These are phyloP conservation scores for Saccharomyces jurei DNA, from an alignment of 805 yeast genomes.

Conservation along the genomic window DNA sequence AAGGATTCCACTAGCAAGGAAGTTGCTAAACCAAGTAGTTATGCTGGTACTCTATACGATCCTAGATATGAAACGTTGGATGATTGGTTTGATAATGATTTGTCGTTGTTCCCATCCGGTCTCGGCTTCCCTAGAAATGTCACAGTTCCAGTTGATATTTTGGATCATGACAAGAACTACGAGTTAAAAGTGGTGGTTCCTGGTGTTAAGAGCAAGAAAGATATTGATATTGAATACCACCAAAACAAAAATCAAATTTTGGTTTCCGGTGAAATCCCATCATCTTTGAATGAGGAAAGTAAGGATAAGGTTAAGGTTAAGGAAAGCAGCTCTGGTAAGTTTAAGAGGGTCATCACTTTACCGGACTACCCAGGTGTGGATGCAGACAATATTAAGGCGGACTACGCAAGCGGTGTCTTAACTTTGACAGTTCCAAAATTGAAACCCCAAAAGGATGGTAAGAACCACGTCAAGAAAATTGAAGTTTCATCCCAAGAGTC, in stretches of 20 bases:
- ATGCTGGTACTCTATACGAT: neutral
- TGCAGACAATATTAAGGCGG: slow-evolving; percentile 39
- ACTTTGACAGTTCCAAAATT: slow-evolving; percentile 37
- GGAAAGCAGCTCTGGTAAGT: slow-evolving; percentile 35
- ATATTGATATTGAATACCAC: slow-evolving; percentile 40
- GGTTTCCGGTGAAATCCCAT: slow-evolving; percentile 38
- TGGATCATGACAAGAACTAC: slow-evolving; percentile 37
- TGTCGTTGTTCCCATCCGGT: slow-evolving; percentile 23
- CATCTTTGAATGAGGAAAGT: slow-evolving; percentile 13
- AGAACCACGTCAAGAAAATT: slow-evolving; percentile 21
- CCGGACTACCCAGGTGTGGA: slow-evolving; percentile 35
- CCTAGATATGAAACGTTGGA: slow-evolving; percentile 6
- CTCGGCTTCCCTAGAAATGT: slow-evolving; percentile 17
- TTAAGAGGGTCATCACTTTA: slow-evolving; percentile 36
- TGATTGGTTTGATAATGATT: slow-evolving; percentile 21
- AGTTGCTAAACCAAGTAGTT: slow-evolving; percentile 5
- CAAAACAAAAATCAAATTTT: slow-evolving; percentile 37
- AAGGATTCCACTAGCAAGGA: slow-evolving; percentile 4
- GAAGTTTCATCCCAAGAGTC: slow-evolving; percentile 26
- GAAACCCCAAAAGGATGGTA: slow-evolving; percentile 17
- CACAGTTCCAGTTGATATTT: slow-evolving; percentile 40
- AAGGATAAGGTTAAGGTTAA: slow-evolving; percentile 23
- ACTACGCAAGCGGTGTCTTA: slow-evolving; percentile 39
- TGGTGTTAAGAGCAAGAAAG: slow-evolving; percentile 38
- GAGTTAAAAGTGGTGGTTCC: slow-evolving; percentile 40